Conservation (phyloP, 1,284 basidiomycete species). For the Trichosporon asahii region DNA sequence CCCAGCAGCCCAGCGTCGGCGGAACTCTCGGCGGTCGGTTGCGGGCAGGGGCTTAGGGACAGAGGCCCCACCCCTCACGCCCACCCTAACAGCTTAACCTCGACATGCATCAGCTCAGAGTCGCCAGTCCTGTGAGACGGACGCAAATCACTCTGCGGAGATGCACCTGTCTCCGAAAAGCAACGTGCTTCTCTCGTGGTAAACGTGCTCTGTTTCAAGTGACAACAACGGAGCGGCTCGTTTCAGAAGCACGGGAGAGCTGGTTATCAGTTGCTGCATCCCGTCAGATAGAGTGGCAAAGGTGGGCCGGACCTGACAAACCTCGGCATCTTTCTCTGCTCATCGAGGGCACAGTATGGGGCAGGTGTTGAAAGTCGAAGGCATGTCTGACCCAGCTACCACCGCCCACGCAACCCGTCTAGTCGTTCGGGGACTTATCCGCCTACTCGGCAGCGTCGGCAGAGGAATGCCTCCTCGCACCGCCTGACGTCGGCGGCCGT, state of each 20-base stretch:
- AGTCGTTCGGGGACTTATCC: background rate
- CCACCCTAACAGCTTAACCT: background rate
- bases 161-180: background rate
- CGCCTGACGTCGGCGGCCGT: background rate
- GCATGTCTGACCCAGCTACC: too few species aligned
- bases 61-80: background rate
- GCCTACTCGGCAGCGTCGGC: background rate
- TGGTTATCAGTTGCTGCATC: background rate
- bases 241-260: background rate
- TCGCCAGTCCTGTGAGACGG: background rate
- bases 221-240: background rate
- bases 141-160: background rate
- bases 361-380: too few species aligned
- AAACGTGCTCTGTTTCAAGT: background rate
- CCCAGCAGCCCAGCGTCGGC: background rate
- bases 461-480: background rate
- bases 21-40: background rate
- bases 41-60: background rate
- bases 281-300: background rate
- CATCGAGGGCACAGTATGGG: too few species aligned
- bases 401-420: background rate
- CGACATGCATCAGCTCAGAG: slow-evolving; percentile 4
- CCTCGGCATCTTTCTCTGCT: background rate
- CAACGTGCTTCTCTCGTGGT: background rate
- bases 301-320: background rate